Evolutionary conservation across 108 stramenopile species (phyloP).

Genomic region (Poteriospumella lacustris): DNA sequence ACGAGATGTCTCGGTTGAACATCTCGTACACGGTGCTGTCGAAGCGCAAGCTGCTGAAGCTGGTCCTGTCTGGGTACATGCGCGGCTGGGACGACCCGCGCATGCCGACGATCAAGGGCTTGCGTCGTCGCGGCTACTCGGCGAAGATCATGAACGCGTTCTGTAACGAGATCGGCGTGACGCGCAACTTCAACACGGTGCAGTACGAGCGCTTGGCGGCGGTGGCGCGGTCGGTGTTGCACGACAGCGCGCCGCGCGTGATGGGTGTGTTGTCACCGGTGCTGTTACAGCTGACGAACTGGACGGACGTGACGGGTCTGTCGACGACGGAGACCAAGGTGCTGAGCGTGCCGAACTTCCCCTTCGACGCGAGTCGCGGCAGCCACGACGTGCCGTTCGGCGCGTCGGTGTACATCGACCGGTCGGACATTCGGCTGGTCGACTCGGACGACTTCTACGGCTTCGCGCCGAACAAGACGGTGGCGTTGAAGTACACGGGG

Average conservation of each 20-base stretch:
- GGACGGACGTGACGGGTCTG: too few relatives aligned
- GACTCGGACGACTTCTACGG: constrained; percentile 79
- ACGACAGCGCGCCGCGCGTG: constrained; percentile 65
- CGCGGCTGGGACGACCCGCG: constrained; percentile 97
- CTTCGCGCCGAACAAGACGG: constrained; percentile 82
- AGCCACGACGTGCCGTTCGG: constrained; percentile 73
- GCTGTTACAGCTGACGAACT: background rate
- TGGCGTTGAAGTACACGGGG: constrained; percentile 83
- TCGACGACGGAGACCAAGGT: too few relatives aligned
- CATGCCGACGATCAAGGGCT: constrained; percentile 85
- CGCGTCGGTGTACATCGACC: constrained; percentile 73
- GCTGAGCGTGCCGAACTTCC: constrained; percentile 65
- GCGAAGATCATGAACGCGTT: constrained; percentile 83
- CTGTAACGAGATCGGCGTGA: constrained; percentile 90
- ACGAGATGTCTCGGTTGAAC: constrained; percentile 72
- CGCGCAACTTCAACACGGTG: constrained; percentile 80
- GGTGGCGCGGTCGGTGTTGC: constrained; percentile 43
- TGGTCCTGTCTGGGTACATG: constrained; percentile 67
- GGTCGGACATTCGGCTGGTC: constrained; percentile 73
- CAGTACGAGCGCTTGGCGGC: constrained; percentile 70
- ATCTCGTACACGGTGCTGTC: constrained; percentile 85
- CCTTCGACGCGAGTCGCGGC: constrained; percentile 72
- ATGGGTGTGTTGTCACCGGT: constrained; percentile 15
- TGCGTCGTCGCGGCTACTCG: constrained; percentile 90
- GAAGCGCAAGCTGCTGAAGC: constrained; percentile 88